These are phyloP conservation scores for Groenewaldozyma tartarivorans DNA, from an alignment of 805 yeast species.

Conservation along the genomic window DNA sequence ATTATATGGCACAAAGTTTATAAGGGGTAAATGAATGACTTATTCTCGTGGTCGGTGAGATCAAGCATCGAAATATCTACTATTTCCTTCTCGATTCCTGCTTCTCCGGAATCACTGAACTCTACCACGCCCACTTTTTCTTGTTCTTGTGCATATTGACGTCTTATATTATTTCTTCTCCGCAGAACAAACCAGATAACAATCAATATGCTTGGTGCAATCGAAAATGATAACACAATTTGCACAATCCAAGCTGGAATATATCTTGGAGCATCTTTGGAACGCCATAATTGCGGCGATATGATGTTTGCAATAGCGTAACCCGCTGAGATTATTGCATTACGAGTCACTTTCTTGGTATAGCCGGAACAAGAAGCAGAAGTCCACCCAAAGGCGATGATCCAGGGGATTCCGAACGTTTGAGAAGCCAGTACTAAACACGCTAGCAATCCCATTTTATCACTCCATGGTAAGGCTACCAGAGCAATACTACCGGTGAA, in stretches of 20 bases:
- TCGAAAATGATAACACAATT: constrained; percentile 34
- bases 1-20: constrained; percentile 7
- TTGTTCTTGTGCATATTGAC: constrained; percentile 23
- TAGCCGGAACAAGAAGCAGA: constrained; percentile 43
- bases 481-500: constrained; percentile 35
- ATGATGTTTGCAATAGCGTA: constrained; percentile 43
- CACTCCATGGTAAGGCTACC: constrained; percentile 32
- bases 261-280: constrained; percentile 36
- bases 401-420: constrained; percentile 25
- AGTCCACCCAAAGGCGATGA: constrained; percentile 26
- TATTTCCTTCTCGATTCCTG: constrained; percentile 16
- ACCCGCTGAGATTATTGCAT: constrained; percentile 35
- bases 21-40: constrained; percentile 42
- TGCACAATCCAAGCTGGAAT: constrained; percentile 40
- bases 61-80: constrained; percentile 39
- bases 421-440: constrained; percentile 32
- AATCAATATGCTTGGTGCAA: constrained; percentile 36
- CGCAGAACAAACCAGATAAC: constrained; percentile 37
- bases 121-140: constrained; percentile 17
- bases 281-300: constrained; percentile 44
- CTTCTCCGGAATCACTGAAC: constrained; percentile 4
- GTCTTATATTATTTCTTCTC: constrained; percentile 35
- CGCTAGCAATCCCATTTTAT: constrained; percentile 34
- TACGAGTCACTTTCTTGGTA: constrained; percentile 41
- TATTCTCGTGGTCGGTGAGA: constrained; percentile 44